Conservation (phyloP, 768 basidiomycete species). For the Tephrocybe sp. region DNA sequence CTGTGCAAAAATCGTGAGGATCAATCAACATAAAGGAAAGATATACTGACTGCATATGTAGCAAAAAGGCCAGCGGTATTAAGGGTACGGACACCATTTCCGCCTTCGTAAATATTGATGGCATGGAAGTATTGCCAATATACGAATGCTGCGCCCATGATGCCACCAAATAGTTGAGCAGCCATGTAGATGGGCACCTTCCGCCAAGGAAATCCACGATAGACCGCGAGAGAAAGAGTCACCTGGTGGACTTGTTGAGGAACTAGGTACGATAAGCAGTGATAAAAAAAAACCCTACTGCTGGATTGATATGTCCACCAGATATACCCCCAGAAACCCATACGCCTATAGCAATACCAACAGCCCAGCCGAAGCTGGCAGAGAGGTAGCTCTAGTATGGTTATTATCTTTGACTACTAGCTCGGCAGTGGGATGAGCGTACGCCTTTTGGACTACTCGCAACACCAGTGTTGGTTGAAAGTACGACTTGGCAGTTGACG, state of each 20-base stretch:
- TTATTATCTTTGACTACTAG: not conserved
- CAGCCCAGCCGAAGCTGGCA: conserved; percentile 56
- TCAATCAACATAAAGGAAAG: not conserved
- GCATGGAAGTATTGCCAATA: conserved; percentile 74
- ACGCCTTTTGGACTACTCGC: conserved; percentile 56
- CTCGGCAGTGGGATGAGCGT: conserved; percentile 22
- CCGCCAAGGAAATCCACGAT: conserved; percentile 75
- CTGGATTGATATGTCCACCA: conserved; percentile 76
- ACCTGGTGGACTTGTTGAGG: conserved; percentile 37
- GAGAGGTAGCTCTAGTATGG: conserved; percentile 43
- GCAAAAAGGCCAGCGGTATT: conserved; percentile 57
- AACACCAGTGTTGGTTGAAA: conserved; percentile 47
- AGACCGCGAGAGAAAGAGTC: conserved; percentile 66
- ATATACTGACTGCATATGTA: conserved; percentile 55
- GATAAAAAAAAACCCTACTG: conserved; percentile 33
- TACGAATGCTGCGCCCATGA: conserved; percentile 58
- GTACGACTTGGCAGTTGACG: conserved; percentile 54
- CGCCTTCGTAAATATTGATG: conserved; percentile 66
- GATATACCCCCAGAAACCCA: conserved; percentile 69
- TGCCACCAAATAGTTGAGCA: conserved; percentile 64
- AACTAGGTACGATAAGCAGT: conserved; percentile 1
- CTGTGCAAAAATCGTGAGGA: conserved; percentile 18
- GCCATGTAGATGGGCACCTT: conserved; percentile 75
- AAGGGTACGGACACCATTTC: conserved; percentile 50
- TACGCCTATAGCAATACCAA: conserved; percentile 63